Evolutionary conservation across 1,139 yeast species (phyloP).

Genomic region (Geotrichum reessii): DNA sequence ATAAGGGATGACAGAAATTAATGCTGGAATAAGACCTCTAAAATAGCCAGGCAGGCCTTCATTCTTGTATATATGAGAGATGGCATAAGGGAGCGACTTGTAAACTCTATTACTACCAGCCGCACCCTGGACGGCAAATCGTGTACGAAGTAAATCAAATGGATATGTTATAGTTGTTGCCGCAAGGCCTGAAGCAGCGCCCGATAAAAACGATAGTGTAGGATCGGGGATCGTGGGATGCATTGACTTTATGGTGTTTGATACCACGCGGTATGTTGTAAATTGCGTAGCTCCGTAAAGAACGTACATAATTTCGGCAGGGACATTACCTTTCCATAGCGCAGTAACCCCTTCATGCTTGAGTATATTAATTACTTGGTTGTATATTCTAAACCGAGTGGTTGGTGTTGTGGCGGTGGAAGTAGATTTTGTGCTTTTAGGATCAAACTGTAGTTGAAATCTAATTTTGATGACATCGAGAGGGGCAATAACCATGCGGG

Average conservation of each 20-base stretch:
- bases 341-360: conserved; percentile 54
- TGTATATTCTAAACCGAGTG: conserved; percentile 21
- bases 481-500: conserved; percentile 66
- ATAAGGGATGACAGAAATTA: conserved; percentile 56
- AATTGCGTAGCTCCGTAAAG: conserved; percentile 84
- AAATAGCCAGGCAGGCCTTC: conserved; percentile 59
- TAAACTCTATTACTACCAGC: conserved; percentile 44
- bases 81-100: conserved; percentile 43
- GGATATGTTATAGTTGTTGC: conserved; percentile 81
- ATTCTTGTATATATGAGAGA: conserved; percentile 39
- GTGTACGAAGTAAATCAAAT: conserved; percentile 75
- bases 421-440: not conserved
- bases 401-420: not conserved
- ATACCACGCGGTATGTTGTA: conserved; percentile 58
- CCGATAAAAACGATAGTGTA: conserved; percentile 56
- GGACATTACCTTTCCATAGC: conserved; percentile 92
- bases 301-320: conserved; percentile 82
- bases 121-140: conserved; percentile 52
- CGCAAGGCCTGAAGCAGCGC: conserved; percentile 68
- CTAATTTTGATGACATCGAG: conserved; percentile 84
- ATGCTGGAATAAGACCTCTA: conserved; percentile 58
- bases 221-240: conserved; percentile 36
- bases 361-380: conserved; percentile 38
- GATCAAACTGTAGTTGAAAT: conserved; percentile 51
- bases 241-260: conserved; percentile 37